phyloP scores from a whole-genome alignment of 2,329 filamentous ascomycete genomes.

The Colletotrichum sp. region DNA sequence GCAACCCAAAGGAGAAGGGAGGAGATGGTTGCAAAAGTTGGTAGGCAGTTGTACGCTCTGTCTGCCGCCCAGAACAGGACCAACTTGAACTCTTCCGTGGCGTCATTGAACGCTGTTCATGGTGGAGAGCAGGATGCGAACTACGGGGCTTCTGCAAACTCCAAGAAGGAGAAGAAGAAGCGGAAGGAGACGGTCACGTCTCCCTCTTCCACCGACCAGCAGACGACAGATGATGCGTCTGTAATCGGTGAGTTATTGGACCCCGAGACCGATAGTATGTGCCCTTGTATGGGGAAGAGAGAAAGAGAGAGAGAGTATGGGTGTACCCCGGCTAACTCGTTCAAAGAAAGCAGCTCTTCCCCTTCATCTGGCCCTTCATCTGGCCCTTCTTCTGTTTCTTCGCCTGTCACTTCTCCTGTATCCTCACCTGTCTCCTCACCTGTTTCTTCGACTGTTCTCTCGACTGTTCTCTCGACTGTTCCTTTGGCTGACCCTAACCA shows the following conservation, averaged over 20 bases:
- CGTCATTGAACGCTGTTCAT: background rate
- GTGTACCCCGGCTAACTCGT: background rate
- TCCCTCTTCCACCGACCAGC: background rate
- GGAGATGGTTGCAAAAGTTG: background rate
- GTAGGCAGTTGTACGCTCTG: background rate
- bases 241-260: background rate
- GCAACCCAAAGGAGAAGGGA: background rate
- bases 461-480: background rate
- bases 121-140: background rate
- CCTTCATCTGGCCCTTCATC: background rate
- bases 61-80: background rate
- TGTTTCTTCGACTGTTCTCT: background rate
- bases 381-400: background rate
- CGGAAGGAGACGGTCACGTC: background rate
- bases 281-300: background rate
- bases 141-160: background rate
- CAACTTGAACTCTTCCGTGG: background rate
- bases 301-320: background rate
- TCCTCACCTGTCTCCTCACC: no score
- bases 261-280: background rate
- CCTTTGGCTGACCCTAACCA: background rate
- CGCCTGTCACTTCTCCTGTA: background rate
- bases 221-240: background rate
- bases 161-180: background rate
- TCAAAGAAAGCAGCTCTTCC: background rate